Percentiles rank a stretch among this genome's conserved stretches.
Conservation (phyloP, 2,329 filamentous ascomycete genomes). For the Cercospora sojina region DNA sequence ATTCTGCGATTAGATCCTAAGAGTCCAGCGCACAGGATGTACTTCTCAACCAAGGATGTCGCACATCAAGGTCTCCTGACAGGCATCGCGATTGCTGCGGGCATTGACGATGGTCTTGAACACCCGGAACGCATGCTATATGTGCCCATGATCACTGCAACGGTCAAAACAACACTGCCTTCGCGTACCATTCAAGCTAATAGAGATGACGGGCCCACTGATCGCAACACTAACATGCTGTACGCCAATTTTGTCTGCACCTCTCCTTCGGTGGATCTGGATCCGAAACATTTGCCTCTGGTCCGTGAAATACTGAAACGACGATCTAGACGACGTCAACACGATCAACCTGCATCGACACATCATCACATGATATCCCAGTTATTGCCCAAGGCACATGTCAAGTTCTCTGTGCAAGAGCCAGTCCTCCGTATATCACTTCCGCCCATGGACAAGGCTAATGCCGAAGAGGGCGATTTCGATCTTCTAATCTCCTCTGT, state of each 20-base stretch:
- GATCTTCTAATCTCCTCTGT: conserved; percentile 94
- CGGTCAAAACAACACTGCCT: conserved; percentile 86
- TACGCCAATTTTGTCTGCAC: conserved; percentile 96
- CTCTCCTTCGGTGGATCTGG: conserved; percentile 88
- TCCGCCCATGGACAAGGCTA: conserved; percentile 65
- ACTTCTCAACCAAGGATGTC: conserved; percentile 88
- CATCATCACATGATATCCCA: conserved; percentile 74
- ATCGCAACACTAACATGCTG: conserved; percentile 92
- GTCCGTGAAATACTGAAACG: conserved; percentile 70
- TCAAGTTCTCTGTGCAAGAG: conserved; percentile 96
- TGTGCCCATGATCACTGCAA: conserved; percentile 96
- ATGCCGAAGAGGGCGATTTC: conserved; percentile 71
- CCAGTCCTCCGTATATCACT: conserved; percentile 88
- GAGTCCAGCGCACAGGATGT: conserved; percentile 95
- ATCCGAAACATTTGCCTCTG: conserved; percentile 86
- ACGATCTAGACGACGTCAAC: conserved; percentile 18
- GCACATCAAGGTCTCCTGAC: conserved; percentile 92
- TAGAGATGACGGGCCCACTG: conserved; percentile 65
- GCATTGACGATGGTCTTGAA: conserved; percentile 83
- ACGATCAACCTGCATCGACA: conserved; percentile 12
- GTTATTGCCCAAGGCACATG: conserved; percentile 87
- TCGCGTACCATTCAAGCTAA: conserved; percentile 88
- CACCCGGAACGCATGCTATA: conserved; percentile 86
- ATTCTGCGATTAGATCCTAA: conserved; percentile 86
- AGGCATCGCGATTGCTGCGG: conserved; percentile 87